Evolutionary conservation across 768 basidiomycete genomes (phyloP).

Genomic region (Russula griseocarnosa): DNA sequence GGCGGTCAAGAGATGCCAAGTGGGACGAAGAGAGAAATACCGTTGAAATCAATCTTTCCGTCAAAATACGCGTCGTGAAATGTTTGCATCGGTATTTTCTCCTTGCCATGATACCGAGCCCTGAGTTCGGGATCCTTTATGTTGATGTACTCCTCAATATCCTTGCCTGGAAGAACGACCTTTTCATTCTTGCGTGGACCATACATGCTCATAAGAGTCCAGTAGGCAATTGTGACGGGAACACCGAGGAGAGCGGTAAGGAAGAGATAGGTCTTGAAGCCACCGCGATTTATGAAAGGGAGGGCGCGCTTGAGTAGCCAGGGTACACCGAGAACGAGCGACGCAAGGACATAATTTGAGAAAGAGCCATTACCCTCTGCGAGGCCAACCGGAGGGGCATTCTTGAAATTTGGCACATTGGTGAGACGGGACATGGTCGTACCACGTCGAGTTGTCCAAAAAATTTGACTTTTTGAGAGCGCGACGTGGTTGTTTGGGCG

Average conservation of each 20-base stretch:
- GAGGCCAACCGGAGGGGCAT: slow-evolving; percentile 76
- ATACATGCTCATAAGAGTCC: slow-evolving; percentile 80
- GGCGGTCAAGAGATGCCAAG: slow-evolving; percentile 15
- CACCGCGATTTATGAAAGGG: slow-evolving; percentile 79
- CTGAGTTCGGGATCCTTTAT: slow-evolving; percentile 83
- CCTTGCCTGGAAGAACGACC: slow-evolving; percentile 76
- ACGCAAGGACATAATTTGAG: slow-evolving; percentile 75
- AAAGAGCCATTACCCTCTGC: slow-evolving; percentile 85
- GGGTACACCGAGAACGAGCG: slow-evolving; percentile 72
- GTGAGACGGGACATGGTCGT: slow-evolving; percentile 41
- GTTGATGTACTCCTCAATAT: slow-evolving; percentile 86
- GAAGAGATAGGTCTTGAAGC: slow-evolving; percentile 83
- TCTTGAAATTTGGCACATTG: slow-evolving; percentile 73
- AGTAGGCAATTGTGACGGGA: slow-evolving; percentile 82
- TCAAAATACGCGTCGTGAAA: slow-evolving; percentile 99
- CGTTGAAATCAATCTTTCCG: slow-evolving; percentile 93
- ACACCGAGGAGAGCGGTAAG: slow-evolving; percentile 67
- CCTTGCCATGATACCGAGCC: slow-evolving; percentile 71
- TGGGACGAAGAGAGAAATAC: slow-evolving; percentile 40
- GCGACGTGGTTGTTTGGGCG: slow-evolving; percentile 7
- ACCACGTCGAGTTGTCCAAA: background rate
- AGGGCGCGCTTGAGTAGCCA: slow-evolving; percentile 78
- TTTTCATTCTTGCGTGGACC: slow-evolving; percentile 82
- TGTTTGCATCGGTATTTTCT: slow-evolving; percentile 95
- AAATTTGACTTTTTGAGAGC: background rate